Base-by-base conservation (phyloP, 129 eudicot genomes). In the Smallanthus sonchifolius region DNA sequence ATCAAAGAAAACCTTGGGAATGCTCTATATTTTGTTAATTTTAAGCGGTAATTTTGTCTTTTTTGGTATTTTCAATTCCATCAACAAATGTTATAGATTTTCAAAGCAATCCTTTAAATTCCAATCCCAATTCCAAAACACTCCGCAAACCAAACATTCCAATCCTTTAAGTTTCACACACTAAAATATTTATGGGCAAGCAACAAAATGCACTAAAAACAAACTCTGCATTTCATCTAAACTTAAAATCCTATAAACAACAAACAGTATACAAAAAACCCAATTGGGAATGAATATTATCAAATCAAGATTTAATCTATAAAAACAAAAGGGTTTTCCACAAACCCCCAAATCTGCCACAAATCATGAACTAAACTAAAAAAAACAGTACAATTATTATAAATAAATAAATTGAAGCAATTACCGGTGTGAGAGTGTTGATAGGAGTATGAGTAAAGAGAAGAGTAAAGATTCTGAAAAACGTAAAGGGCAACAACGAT, bases 401-500 rank as follows among this genome's bases (percentile, higher is more conserved):
- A 28, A 45, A 60, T 2, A n/a, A 9, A 36, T 30, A 28, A 15
- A 24, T 2, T 3, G 30, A 47, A 36, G 40, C 15, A 11, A 80
- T 64, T 80, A 90, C 99, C 84, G 16, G 36, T 79, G 42, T 71
- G 84, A 9, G 88, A 72, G 69, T 86, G 87, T 62, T 62, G 67
- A 49, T 66, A 61, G 0, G 99, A 83, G 83, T 88, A 95, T 42
- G 80, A 64, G 72, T 88, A 95, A 48, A 95, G 75, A 19, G 97
- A 88, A 74, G 79, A 78, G 69, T 85, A 94, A 6, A 91, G 91
- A 75, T 84, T 82, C 57, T 73, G 92, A 66, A 95, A 87, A 77
- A 95, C 93, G 74, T 81, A 91, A 49, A 95, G 88, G 57, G 96
- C 97, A 75, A 91, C 86, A 35, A 76, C 82, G 78, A 88, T 85